phyloP scores from a whole-genome alignment of 1,284 basidiomycete species.

The Agroathelia rolfsii region DNA sequence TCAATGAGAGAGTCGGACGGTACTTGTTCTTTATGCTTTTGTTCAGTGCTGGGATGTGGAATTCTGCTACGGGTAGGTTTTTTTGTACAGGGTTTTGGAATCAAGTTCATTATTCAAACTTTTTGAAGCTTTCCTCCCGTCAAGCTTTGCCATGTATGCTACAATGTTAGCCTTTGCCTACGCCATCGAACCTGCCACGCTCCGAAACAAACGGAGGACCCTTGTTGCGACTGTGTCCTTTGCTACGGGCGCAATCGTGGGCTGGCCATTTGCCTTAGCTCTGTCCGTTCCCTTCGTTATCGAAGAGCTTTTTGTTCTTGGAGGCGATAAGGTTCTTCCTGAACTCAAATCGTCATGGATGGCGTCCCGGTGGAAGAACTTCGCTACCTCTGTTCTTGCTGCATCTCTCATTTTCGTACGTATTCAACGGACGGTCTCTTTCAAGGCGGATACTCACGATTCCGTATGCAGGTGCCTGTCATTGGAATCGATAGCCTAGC shows the following conservation, averaged over 20 bases:
- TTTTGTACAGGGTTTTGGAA: too few species aligned
- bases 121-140: constrained; percentile 77
- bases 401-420: constrained; percentile 65
- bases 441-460: constrained; percentile 4
- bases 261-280: constrained; percentile 92
- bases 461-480: constrained; percentile 59
- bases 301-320: constrained; percentile 81
- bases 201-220: constrained; percentile 43
- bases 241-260: constrained; percentile 79
- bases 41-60: constrained; percentile 90
- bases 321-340: constrained; percentile 60
- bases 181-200: constrained; percentile 62
- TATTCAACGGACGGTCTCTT: constrained; percentile 10
- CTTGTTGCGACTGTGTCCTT: constrained; percentile 61
- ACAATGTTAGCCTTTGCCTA: constrained; percentile 76
- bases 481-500: constrained; percentile 77
- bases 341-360: constrained; percentile 46
- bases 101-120: constrained; percentile 5
- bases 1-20: constrained; percentile 85
- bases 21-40: constrained; percentile 84
- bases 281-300: constrained; percentile 84
- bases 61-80: constrained; percentile 66
- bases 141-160: constrained; percentile 91
- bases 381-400: constrained; percentile 46
- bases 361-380: constrained; percentile 47